phyloP scores from a whole-genome alignment of 192 early-diverging fungal species.

The Endogone sp. region DNA sequence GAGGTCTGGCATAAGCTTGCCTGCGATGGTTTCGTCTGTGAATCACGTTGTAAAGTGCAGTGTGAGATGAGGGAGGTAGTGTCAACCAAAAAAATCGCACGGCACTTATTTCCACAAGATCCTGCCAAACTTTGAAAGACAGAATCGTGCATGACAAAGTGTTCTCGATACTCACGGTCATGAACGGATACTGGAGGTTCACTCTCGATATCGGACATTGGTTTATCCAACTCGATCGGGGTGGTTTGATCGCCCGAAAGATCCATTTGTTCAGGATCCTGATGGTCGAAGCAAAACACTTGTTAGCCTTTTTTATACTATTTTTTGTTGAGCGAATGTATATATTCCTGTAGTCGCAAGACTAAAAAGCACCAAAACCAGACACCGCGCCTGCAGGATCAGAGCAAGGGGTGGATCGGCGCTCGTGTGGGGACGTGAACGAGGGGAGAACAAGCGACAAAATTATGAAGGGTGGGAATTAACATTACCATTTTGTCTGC shows the following conservation, averaged over 20 bases:
- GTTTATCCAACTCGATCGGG: conserved; percentile 19
- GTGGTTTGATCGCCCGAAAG: conserved; percentile 18
- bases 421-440: too few species aligned
- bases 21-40: conserved; percentile 34
- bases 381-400: too few species aligned
- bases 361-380: too few species aligned
- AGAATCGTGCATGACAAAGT: too few species aligned
- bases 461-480: too few species aligned
- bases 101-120: too few species aligned
- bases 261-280: conserved; percentile 30
- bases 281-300: conserved; percentile 1
- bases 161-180: not conserved
- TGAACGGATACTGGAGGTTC: conserved; percentile 10
- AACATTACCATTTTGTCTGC: conserved; percentile 23
- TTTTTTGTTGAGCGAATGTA: too few species aligned
- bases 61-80: not conserved
- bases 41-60: not conserved
- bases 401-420: too few species aligned
- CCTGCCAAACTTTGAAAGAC: too few species aligned
- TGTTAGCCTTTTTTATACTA: conserved; percentile 5
- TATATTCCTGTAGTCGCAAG: too few species aligned
- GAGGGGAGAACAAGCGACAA: too few species aligned
- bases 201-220: conserved; percentile 28
- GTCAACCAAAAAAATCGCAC: too few species aligned
- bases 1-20: conserved; percentile 30